Evolutionary conservation across 106 monocot genomes (phyloP).

Genomic region (Agapanthus africanus): DNA sequence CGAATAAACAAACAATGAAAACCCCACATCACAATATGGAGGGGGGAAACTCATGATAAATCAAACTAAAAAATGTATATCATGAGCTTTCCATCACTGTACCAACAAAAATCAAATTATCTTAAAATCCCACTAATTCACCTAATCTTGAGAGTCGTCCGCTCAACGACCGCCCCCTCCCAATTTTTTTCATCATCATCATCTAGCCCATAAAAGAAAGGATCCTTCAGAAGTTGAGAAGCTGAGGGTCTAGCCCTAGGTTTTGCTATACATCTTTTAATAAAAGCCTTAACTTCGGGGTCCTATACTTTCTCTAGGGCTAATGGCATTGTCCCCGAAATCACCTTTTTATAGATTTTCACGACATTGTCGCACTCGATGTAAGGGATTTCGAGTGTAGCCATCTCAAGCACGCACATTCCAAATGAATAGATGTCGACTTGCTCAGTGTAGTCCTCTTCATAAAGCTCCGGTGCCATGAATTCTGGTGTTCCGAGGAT

Average conservation of each 20-base stretch:
- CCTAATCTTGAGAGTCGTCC: background rate
- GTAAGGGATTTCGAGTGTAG: constrained; percentile 77
- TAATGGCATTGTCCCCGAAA: constrained; percentile 23
- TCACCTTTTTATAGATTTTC: constrained; percentile 62
- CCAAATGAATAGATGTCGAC: too few relatives aligned
- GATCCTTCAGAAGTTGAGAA: constrained; percentile 59
- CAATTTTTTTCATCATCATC: background rate
- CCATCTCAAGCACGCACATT: constrained; percentile 80
- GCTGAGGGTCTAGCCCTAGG: constrained; percentile 59
- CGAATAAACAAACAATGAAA: too few relatives aligned
- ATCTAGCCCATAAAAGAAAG: constrained; percentile 57
- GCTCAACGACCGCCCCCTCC: background rate
- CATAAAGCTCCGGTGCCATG: too few relatives aligned
- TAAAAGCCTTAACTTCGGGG: constrained; percentile 51
- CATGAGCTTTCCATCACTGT: too few relatives aligned
- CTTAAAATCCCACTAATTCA: too few relatives aligned
- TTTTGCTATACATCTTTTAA: constrained; percentile 55
- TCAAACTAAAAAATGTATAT: too few relatives aligned
- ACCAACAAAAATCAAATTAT: too few relatives aligned
- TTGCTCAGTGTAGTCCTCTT: too few relatives aligned
- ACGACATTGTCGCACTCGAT: constrained; percentile 61
- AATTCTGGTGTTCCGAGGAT: constrained; percentile 67
- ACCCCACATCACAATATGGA: too few relatives aligned
- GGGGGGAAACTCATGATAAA: too few relatives aligned
- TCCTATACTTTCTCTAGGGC: constrained; percentile 42